phyloP scores from a whole-genome alignment of 768 basidiomycete genomes.

The Russula olivacea region DNA sequence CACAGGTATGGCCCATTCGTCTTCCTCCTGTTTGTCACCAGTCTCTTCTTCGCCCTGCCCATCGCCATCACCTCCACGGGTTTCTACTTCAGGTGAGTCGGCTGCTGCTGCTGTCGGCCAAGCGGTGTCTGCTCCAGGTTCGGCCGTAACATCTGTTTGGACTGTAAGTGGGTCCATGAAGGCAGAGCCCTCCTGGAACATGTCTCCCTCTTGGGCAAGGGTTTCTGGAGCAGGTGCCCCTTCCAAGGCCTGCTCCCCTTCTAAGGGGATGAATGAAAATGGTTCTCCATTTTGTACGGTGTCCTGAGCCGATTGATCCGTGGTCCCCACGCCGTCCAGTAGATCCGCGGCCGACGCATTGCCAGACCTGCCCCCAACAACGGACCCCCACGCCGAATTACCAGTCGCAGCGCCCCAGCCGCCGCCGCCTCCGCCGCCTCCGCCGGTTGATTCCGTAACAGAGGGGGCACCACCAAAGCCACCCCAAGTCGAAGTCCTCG shows the following conservation, averaged over 20 bases:
- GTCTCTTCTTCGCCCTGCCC: slow-evolving; percentile 4
- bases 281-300: not conserved
- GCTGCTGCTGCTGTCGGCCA: slow-evolving; percentile 1
- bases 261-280: not conserved
- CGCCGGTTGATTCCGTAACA: slow-evolving; percentile 1
- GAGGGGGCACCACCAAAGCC: slow-evolving; percentile 2
- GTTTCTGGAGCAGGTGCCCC: not conserved
- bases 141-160: slow-evolving; percentile 2
- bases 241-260: not conserved
- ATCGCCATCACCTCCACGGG: slow-evolving; percentile 1
- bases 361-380: not conserved
- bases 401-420: slow-evolving; percentile 22
- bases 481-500: slow-evolving; percentile 1
- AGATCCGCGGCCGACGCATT: slow-evolving; percentile 13
- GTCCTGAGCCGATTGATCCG: not conserved
- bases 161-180: slow-evolving; percentile 7
- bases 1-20: not conserved
- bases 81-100: slow-evolving; percentile 15
- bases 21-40: not conserved
- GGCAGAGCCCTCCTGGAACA: not conserved
- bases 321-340: not conserved
- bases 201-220: not conserved
- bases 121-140: not conserved
- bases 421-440: slow-evolving; percentile 2
- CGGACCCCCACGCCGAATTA: not conserved